Base-by-base conservation (phyloP, 2,329 filamentous ascomycete genomes). In the Cryoendolithus antarcticus region DNA sequence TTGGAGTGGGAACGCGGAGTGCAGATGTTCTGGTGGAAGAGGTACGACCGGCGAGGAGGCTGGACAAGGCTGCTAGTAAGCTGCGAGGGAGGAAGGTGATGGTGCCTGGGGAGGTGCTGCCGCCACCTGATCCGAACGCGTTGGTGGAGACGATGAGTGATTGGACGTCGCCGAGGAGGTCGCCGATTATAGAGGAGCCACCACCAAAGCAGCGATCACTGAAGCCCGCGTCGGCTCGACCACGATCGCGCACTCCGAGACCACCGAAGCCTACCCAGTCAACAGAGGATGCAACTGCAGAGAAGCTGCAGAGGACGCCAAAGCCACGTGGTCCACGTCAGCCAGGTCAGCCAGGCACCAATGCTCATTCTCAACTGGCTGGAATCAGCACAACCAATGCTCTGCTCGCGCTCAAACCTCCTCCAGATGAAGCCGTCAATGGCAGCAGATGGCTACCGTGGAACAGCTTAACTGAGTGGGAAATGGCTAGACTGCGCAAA, bases 401-500 rank as follows among this genome's bases (percentile, higher is more conserved):
- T 4, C 61, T 78, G 34, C 70, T 75, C 4, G 62, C 70, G 45
- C 62, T 78, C 12, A 69, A 70, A 9, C 72, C 74, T 10, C 76
- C 76, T 6, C 76, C 76, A 9, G 60, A 68, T 12, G 71, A 77
- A 54, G 75, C 75, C 5, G 63, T 63, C 39, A 65, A 71, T 19
- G 76, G 76, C 34, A 77, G 74, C 57, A 70, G 71, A 51, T 71
- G 72, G 59, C 62, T 70, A 44, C 76, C 76, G 2, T 80, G 76
- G 76, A 64, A 75, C 49, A 72, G 74, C 41, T 60, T 80, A 44
- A 80, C 76, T 2, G 75, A 79, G 48, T 80, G 71, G 62, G 76
- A 80, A 51, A 77, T 80, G 74, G 76, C 75, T 4, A 74, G 77
- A 46, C 67, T 91, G 6, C 70, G 84, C 44, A 91, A 91, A 62